phyloP scores from a whole-genome alignment of 352 stramenopile genomes.

The Phytophthora rubi region DNA sequence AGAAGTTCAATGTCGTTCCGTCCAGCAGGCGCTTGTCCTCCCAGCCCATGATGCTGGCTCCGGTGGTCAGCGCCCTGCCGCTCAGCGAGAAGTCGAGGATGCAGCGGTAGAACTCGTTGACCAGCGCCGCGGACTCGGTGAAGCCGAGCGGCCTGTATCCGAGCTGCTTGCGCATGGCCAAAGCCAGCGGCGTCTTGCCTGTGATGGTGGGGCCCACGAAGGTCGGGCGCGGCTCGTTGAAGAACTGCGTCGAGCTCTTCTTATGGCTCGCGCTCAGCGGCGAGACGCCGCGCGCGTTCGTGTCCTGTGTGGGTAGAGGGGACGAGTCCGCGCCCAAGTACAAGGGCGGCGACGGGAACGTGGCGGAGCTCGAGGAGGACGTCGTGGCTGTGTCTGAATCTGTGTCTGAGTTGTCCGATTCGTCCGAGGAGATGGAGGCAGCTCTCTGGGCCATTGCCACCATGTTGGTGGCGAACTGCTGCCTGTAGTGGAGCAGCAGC shows the following conservation, averaged over 20 bases:
- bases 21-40: conserved; percentile 69
- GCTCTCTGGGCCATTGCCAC: conserved; percentile 26
- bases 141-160: conserved; percentile 52
- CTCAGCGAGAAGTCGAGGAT: conserved; percentile 65
- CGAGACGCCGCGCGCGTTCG: conserved; percentile 45
- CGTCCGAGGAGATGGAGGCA: conserved; percentile 26
- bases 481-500: conserved; percentile 45
- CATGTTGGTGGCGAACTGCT: conserved; percentile 51
- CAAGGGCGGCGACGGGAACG: conserved; percentile 6
- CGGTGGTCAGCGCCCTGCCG: conserved; percentile 52
- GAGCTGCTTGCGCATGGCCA: conserved; percentile 51
- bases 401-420: conserved; percentile 30
- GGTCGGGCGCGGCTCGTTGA: conserved; percentile 41
- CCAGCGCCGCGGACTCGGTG: conserved; percentile 38
- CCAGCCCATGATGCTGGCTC: conserved; percentile 67
- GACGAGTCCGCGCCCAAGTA: neutral
- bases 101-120: conserved; percentile 54
- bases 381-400: conserved; percentile 40
- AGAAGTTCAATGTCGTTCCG: conserved; percentile 64
- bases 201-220: conserved; percentile 33
- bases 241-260: conserved; percentile 42
- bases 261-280: conserved; percentile 25
- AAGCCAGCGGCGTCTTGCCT: conserved; percentile 32
- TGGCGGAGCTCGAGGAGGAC: conserved; percentile 18
- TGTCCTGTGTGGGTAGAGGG: neutral